Base-by-base conservation (phyloP, 1,284 basidiomycete genomes). In the Puccinia polysora region DNA sequence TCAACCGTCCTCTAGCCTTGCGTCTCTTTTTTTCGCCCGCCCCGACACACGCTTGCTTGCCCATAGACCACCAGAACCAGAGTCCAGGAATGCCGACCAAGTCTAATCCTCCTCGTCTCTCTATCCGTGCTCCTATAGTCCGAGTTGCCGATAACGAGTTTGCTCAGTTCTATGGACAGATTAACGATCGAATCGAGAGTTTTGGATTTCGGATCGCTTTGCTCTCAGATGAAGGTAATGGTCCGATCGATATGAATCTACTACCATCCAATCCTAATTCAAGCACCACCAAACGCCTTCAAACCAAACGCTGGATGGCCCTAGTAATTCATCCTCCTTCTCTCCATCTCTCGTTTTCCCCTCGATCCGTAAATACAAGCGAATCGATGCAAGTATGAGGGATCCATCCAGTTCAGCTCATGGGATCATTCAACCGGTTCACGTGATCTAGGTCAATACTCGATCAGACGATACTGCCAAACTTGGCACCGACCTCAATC, bases 151-250 rank as follows among this genome's bases (percentile, higher is more conserved):
- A 68, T 8, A 32, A 28, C 18, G 65, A 10, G 4, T 68, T 68
- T 58, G 20, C 18, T 23, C 34, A n/a, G 10, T 56, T 68, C 18
- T 45, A 56, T 23, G 52, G 65, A 20, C 38, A 68, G 32, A 68
- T 68, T 30, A 68, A 68, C 23, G 28, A 43, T 28, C 34, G 53
- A 28, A 56, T 68, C 36, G 65, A 56, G 23, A 50, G n/a, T 4
- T 30, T 68, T 34, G 65, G 65, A 10, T 68, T 68, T 45, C 34
- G 65, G 25, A 68, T 68, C 53, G 52, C 38, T 68, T 12, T 45
- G 23, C 49, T 53, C n/a, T 45, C 40, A 12, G 65, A 68, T 23
- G 65, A 56, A 34, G 65, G 65, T 12, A 56, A 30, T 15, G 65
- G 65, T 2, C 53, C 65, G 15, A 68, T 68, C 14, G 65, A 68